phyloP scores from a whole-genome alignment of 129 eudicot species.

The Escallonia herrerae region DNA sequence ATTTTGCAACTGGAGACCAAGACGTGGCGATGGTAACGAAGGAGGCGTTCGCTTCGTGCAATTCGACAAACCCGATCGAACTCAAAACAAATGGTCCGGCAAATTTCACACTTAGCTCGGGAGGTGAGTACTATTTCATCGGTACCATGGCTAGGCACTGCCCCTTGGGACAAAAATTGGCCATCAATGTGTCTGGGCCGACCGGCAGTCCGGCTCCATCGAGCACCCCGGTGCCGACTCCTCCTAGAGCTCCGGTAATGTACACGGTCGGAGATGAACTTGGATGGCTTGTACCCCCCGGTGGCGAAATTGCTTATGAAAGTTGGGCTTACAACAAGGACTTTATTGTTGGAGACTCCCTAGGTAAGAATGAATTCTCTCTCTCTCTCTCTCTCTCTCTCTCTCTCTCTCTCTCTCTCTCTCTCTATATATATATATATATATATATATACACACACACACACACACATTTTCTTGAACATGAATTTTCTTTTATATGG shows the following conservation, averaged over 20 bases:
- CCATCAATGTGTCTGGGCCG: neutral
- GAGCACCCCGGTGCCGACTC: neutral
- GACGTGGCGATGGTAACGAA: slow-evolving; percentile 19
- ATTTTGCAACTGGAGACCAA: slow-evolving; percentile 26
- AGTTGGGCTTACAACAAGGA: slow-evolving; percentile 30
- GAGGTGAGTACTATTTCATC: slow-evolving; percentile 15
- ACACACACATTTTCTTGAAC: no score
- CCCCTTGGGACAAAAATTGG: slow-evolving; percentile 18
- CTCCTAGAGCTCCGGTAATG: neutral
- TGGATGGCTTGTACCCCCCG: slow-evolving; percentile 40
- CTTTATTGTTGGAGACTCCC: slow-evolving; percentile 27
- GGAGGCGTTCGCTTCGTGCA: slow-evolving; percentile 18
- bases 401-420: no score
- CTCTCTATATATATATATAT: no score
- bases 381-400: no score
- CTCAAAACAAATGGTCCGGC: slow-evolving; percentile 22
- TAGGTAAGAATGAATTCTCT: slow-evolving; percentile 17
- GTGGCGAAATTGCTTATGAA: slow-evolving; percentile 10
- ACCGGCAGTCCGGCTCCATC: neutral
- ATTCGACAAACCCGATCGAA: slow-evolving; percentile 13
- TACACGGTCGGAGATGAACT: slow-evolving; percentile 24
- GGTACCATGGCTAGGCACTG: slow-evolving; percentile 34
- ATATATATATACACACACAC: no score
- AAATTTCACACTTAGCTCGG: slow-evolving; percentile 9
- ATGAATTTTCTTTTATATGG: no score